Percentiles rank a stretch among this genome's conserved stretches.
Evolutionary conservation across 2,329 filamentous ascomycete species (phyloP).

Genomic region (Pseudogymnoascus sp.): DNA sequence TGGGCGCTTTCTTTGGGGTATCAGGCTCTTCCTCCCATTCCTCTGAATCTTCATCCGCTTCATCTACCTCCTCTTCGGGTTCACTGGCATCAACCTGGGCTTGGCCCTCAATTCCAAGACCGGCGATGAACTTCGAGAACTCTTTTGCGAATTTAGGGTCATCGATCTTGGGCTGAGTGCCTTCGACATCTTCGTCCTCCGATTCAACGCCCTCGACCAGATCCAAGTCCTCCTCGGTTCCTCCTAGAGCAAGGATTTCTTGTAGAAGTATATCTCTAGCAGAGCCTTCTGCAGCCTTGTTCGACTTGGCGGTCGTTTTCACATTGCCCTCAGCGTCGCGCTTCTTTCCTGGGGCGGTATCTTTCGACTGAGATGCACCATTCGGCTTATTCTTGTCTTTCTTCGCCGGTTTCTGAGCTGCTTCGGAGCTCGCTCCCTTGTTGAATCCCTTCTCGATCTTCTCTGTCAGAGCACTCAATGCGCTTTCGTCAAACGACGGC

Average conservation of each 20-base stretch:
- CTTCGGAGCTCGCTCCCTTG: conserved; percentile 20
- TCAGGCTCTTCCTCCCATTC: conserved; percentile 27
- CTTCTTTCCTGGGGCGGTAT: conserved; percentile 29
- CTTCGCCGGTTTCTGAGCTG: conserved; percentile 21
- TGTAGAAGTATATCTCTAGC: conserved; percentile 40
- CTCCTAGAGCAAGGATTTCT: conserved; percentile 57
- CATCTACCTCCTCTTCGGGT: conserved; percentile 31
- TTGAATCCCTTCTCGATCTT: conserved; percentile 48
- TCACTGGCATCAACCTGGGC: conserved; percentile 34
- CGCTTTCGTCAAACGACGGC: conserved; percentile 40
- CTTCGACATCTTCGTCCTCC: conserved; percentile 37
- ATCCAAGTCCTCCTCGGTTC: conserved; percentile 55
- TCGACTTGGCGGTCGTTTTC: conserved; percentile 21
- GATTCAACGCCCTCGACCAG: conserved; percentile 50
- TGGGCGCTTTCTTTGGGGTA: conserved; percentile 16
- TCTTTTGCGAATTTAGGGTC: conserved; percentile 31
- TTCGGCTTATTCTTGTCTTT: conserved; percentile 40
- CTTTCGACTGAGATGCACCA: conserved; percentile 23
- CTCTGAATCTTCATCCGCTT: conserved; percentile 27
- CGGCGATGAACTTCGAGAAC: conserved; percentile 43
- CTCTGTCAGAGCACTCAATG: conserved; percentile 46
- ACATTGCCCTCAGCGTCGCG: conserved; percentile 27
- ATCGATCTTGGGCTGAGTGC: conserved; percentile 20
- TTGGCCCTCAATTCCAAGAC: conserved; percentile 41
- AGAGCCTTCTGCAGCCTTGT: conserved; percentile 15